Conservation (phyloP, 163 green algal species). For the Prototheca wickerhamii region DNA sequence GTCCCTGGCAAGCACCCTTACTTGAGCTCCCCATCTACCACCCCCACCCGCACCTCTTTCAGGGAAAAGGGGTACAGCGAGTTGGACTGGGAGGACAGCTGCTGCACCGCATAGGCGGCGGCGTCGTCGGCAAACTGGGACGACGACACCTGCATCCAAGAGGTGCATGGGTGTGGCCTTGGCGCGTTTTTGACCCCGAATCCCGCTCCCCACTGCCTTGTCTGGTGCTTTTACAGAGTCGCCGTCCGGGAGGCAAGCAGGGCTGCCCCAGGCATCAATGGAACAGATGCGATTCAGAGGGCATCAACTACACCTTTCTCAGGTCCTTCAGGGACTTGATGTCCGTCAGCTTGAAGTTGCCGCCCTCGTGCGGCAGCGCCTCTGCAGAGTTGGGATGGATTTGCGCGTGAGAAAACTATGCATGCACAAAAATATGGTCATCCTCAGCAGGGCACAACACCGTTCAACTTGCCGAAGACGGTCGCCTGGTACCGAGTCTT, state of each 20-base stretch:
- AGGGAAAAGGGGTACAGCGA: constrained; percentile 26
- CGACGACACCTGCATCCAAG: neutral
- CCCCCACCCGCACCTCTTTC: constrained; percentile 12
- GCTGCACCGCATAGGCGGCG: constrained; percentile 23
- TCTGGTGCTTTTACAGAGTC: too few relatives aligned
- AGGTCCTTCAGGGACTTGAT: constrained; percentile 10
- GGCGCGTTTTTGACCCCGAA: too few relatives aligned
- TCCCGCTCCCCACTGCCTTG: neutral
- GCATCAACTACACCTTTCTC: neutral
- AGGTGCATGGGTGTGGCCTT: too few relatives aligned
- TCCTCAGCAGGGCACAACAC: neutral
- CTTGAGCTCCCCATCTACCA: constrained; percentile 10
- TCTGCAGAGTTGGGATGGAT: neutral
- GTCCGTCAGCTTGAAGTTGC: constrained; percentile 17
- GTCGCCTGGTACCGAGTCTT: constrained; percentile 16
- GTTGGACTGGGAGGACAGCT: constrained; percentile 27
- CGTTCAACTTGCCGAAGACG: constrained; percentile 13
- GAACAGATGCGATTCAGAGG: too few relatives aligned
- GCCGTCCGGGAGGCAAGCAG: too few relatives aligned
- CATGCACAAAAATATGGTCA: neutral
- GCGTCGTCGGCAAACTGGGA: constrained; percentile 8
- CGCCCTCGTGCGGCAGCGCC: constrained; percentile 22
- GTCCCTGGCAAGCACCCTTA: too few relatives aligned
- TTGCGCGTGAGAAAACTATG: neutral
- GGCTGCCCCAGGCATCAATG: too few relatives aligned